Percentiles rank a stretch among this genome's conserved stretches.
These are phyloP conservation scores for Saksenaea oblongispora DNA, from an alignment of 371 early-diverging fungal genomes.

Conservation along the genomic window DNA sequence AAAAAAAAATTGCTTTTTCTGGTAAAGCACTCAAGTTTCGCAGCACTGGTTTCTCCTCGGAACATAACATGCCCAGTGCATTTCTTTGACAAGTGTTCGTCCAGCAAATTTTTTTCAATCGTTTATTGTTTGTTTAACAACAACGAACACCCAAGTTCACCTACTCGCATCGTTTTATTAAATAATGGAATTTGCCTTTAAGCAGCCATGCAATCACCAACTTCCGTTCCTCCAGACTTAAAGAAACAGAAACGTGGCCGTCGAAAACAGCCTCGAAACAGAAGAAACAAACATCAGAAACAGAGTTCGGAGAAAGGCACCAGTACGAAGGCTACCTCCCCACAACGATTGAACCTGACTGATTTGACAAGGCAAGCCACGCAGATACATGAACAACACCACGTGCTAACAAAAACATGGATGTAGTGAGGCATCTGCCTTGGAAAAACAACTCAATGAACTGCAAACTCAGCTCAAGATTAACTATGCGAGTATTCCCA, in stretches of 20 bases:
- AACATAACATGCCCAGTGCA: neutral
- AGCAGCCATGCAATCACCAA: slow-evolving; percentile 20
- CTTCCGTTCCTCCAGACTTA: slow-evolving; percentile 28
- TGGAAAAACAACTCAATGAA: slow-evolving; percentile 47
- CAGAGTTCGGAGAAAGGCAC: slow-evolving; percentile 4
- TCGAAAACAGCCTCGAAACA: slow-evolving; percentile 32
- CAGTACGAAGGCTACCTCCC: neutral
- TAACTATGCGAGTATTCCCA: slow-evolving; percentile 37
- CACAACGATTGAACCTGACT: slow-evolving; percentile 12
- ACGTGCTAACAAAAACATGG: neutral
- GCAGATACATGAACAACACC: neutral
- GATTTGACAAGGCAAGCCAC: slow-evolving; percentile 29
- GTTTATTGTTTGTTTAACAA: neutral
- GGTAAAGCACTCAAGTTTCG: neutral
- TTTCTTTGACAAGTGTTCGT: neutral
- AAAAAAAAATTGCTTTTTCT: no score
- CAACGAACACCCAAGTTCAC: neutral
- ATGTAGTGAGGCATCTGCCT: slow-evolving; percentile 46
- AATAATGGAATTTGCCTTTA: slow-evolving; percentile 23
- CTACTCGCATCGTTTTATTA: neutral
- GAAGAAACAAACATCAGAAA: slow-evolving; percentile 18
- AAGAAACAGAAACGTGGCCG: slow-evolving; percentile 29
- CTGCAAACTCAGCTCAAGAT: slow-evolving; percentile 45
- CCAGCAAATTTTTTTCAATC: neutral
- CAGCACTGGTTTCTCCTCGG: neutral